Conservation (phyloP, 805 yeast genomes). For the Barnettozyma sucrosica region DNA sequence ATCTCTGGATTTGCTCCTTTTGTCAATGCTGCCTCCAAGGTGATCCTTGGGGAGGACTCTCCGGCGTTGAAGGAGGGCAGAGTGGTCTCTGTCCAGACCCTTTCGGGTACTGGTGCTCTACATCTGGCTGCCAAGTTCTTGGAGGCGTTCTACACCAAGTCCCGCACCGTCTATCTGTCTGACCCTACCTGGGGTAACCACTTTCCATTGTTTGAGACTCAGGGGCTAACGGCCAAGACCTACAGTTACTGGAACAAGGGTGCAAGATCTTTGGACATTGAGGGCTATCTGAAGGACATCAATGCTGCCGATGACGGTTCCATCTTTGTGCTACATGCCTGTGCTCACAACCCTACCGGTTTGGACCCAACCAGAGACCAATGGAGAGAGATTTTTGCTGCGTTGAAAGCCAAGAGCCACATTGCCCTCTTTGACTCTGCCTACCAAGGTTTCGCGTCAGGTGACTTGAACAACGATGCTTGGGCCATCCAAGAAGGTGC, state of each 20-base stretch:
- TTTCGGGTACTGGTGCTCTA: conserved; percentile 88
- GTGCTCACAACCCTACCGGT: conserved; percentile 98
- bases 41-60: conserved; percentile 62
- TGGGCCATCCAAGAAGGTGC: conserved; percentile 66
- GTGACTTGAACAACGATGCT: conserved; percentile 77
- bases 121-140: conserved; percentile 70
- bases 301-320: conserved; percentile 69
- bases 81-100: conserved; percentile 63
- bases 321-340: conserved; percentile 79
- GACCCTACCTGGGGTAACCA: conserved; percentile 99
- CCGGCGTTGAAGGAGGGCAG: conserved; percentile 41
- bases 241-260: conserved; percentile 86
- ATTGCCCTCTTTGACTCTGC: conserved; percentile 89
- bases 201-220: conserved; percentile 66
- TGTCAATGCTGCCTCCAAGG: conserved; percentile 63
- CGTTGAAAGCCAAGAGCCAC: conserved; percentile 55
- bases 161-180: conserved; percentile 60
- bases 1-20: conserved; percentile 71
- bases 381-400: conserved; percentile 69
- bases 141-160: conserved; percentile 28
- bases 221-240: conserved; percentile 58
- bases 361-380: conserved; percentile 82
- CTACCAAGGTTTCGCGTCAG: conserved; percentile 95
- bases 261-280: conserved; percentile 64
- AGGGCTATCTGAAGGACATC: conserved; percentile 61